phyloP scores from a whole-genome alignment of 2,329 filamentous ascomycete genomes.

The Dothistroma pini region DNA sequence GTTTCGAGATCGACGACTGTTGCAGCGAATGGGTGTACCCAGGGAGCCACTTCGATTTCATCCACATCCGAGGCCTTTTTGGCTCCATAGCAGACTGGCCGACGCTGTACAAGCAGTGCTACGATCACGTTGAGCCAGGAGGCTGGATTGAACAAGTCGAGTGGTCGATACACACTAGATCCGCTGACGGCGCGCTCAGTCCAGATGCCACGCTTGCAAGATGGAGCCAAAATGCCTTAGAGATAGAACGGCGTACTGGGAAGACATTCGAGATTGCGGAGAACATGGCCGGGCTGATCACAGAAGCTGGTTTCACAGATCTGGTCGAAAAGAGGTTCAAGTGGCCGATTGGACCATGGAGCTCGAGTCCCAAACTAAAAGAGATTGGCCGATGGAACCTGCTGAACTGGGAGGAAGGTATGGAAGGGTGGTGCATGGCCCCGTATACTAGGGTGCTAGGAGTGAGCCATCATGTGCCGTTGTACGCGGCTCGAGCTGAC shows the following conservation, averaged over 20 bases:
- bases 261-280: constrained; percentile 33
- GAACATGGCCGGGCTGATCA: constrained; percentile 27
- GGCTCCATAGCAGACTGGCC: constrained; percentile 42
- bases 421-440: constrained; percentile 42
- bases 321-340: constrained; percentile 42
- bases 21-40: constrained; percentile 41
- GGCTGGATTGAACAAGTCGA: constrained; percentile 46
- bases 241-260: constrained; percentile 23
- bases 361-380: constrained; percentile 37
- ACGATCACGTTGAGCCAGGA: constrained; percentile 39
- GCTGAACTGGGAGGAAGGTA: constrained; percentile 40
- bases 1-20: constrained; percentile 46
- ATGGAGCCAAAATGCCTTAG: constrained; percentile 27
- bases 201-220: constrained; percentile 24
- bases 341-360: constrained; percentile 44
- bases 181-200: constrained; percentile 29
- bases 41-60: constrained; percentile 38
- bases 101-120: constrained; percentile 38
- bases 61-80: constrained; percentile 42
- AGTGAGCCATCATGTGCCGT: constrained; percentile 12
- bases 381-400: constrained; percentile 38
- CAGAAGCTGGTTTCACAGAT: constrained; percentile 45
- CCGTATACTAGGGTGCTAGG: constrained; percentile 39
- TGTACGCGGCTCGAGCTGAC: neutral
- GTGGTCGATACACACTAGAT: constrained; percentile 29